A percentile compares a stretch with the other conserved stretches of the same genome.
These are phyloP conservation scores for Aureobasidium leucospermi DNA, from an alignment of 2,329 filamentous ascomycete species.

Conservation along the genomic window DNA sequence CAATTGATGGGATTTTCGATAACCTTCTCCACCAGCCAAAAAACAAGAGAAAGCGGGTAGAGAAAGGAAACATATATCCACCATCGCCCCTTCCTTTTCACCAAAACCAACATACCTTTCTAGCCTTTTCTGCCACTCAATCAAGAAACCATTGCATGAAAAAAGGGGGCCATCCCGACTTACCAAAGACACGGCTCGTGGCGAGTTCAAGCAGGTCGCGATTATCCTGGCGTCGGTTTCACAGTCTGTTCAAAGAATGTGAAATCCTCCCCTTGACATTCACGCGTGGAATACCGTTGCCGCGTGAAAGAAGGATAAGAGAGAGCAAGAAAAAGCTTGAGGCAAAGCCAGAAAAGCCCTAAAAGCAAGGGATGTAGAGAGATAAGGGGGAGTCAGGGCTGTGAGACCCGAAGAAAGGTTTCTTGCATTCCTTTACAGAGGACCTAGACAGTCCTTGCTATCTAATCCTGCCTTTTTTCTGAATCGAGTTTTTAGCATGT, in stretches of 20 bases:
- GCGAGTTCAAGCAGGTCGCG: not conserved
- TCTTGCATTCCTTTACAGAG: not conserved
- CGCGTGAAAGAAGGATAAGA: not conserved
- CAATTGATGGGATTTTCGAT: no score
- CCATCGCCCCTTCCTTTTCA: not conserved
- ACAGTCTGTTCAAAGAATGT: not conserved
- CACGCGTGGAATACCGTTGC: no score
- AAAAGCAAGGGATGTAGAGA: not conserved
- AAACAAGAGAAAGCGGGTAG: no score
- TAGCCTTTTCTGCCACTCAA: not conserved
- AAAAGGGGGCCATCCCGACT: not conserved
- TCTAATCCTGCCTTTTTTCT: not conserved
- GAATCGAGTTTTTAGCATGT: not conserved
- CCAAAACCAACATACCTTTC: not conserved
- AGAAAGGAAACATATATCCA: no score
- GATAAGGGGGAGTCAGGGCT: not conserved
- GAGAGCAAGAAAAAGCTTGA: not conserved
- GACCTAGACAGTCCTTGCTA: not conserved
- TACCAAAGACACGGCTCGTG: not conserved
- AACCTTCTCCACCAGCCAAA: no score
- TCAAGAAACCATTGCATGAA: not conserved
- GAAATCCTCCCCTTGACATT: no score
- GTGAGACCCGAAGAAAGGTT: not conserved
- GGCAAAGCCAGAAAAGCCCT: not conserved
- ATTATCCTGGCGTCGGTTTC: not conserved